These are phyloP conservation scores for Penicillium capsulatum DNA, from an alignment of 2,329 filamentous ascomycete species.

Conservation along the genomic window DNA sequence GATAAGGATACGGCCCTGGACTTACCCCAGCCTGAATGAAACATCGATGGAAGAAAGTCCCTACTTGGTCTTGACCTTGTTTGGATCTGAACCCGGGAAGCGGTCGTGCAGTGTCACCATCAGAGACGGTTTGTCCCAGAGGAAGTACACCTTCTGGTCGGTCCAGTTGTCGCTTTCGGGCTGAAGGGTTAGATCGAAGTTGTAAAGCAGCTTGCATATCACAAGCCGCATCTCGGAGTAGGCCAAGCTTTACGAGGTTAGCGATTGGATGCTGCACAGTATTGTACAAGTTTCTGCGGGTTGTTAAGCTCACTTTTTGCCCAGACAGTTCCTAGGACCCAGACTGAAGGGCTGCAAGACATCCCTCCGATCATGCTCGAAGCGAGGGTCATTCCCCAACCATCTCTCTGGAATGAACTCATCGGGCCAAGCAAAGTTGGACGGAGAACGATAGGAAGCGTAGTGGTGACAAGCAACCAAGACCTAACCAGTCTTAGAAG, in stretches of 20 bases:
- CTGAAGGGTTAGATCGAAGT: conserved; percentile 22
- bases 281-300: too few species aligned
- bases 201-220: conserved; percentile 24
- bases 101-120: conserved; percentile 16
- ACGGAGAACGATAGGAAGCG: conserved; percentile 22
- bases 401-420: conserved; percentile 35
- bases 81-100: background rate
- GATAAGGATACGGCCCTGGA: too few species aligned
- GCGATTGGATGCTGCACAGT: background rate
- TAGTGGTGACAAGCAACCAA: conserved; percentile 22
- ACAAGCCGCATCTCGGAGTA: conserved; percentile 26
- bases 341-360: conserved; percentile 34
- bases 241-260: conserved; percentile 15
- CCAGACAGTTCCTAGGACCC: conserved; percentile 36
- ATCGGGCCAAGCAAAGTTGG: conserved; percentile 24
- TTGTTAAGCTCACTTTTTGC: conserved; percentile 27
- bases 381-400: conserved; percentile 20
- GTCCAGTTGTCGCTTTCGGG: conserved; percentile 18
- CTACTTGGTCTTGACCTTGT: background rate
- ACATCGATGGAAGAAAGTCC: too few species aligned
- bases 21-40: too few species aligned
- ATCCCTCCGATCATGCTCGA: conserved; percentile 20
- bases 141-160: conserved; percentile 20
- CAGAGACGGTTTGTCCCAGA: conserved; percentile 28
- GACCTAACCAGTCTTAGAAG: conserved; percentile 4